Evolutionary conservation across 495 filamentous ascomycete genomes (phyloP), one percentile per base, ranked within the genome.

Genomic region (Daldinia grandis): DNA sequence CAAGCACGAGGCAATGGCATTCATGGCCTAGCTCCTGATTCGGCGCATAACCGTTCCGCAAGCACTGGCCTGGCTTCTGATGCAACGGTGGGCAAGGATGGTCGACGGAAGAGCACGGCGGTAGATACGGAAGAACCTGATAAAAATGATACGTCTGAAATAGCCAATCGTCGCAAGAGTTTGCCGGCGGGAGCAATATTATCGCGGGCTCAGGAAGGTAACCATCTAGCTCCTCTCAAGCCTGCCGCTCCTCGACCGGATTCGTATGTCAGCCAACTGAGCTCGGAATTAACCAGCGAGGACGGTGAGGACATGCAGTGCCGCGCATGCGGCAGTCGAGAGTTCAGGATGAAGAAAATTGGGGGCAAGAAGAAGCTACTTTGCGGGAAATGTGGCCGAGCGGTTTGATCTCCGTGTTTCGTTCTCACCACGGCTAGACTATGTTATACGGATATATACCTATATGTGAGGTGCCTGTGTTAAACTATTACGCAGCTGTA

Each of bases 251-350:
- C 56, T 19, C 68, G 73, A 10, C 63, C 69, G 4, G 72, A 68
- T 1, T 80, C 78, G 28, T 62, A 66, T n/a, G 56, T 55, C 25
- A 80, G 78, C 57, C 66, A 66, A 6, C 37, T 77, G 14, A 79
- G 76, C 71, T 79, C 76, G 19, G 79, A 80, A n/a, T 58, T 79
- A 5, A 76, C 74, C 12, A 76, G 74, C 50, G 77, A 78, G 0
- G 76, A 78, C 4, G 74, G 69, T 28, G 77, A 78, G 49, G 77
- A 79, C 49, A 74, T 77, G 69, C 70, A 64, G 27, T 81, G 78
- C 35, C 64, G 60, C 1, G 71, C 74, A 31, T 81, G 79, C 35
- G 78, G 79, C 2, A 77, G 72, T 15, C 67, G 60, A 8, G 76
- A 79, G 42, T 82, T 81, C 30, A 76, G 78, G 54, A 75, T 66